These are phyloP conservation scores for Phylloboletellus chloephorus DNA, from an alignment of 1,284 basidiomycete species.

Conservation along the genomic window DNA sequence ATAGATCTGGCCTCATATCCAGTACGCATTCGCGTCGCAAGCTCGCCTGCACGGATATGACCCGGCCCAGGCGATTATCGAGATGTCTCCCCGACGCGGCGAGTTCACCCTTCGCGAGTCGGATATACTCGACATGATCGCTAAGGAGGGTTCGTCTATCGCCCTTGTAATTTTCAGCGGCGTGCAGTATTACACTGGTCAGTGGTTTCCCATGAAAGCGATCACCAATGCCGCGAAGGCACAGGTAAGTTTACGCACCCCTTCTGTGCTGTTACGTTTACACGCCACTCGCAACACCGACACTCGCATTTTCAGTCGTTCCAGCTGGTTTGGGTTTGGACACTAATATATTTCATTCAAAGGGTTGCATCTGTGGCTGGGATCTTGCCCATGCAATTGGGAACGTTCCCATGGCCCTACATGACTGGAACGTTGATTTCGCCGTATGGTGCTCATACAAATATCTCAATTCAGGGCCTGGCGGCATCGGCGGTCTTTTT, in stretches of 20 bases:
- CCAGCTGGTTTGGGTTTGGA: slow-evolving; percentile 2
- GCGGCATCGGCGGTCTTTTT: slow-evolving; percentile 91
- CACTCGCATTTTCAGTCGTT: slow-evolving; percentile 7
- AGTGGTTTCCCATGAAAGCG: slow-evolving; percentile 82
- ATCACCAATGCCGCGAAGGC: slow-evolving; percentile 84
- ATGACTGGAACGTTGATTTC: slow-evolving; percentile 95
- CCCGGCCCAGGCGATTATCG: slow-evolving; percentile 70
- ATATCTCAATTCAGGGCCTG: slow-evolving; percentile 95
- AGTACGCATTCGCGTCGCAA: slow-evolving; percentile 96
- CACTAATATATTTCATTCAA: slow-evolving; percentile 20
- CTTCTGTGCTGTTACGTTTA: slow-evolving; percentile 28
- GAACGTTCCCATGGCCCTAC: slow-evolving; percentile 85
- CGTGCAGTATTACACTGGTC: slow-evolving; percentile 97
- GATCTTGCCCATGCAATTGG: slow-evolving; percentile 95
- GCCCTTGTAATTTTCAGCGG: slow-evolving; percentile 88
- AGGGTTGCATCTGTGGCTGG: slow-evolving; percentile 92
- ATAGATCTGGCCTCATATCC: slow-evolving; percentile 8
- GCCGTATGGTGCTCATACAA: slow-evolving; percentile 99
- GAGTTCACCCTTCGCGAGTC: slow-evolving; percentile 86
- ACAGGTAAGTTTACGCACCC: slow-evolving; percentile 45
- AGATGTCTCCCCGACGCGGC: slow-evolving; percentile 73
- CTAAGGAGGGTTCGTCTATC: slow-evolving; percentile 68
- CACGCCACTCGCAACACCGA: slow-evolving; percentile 7
- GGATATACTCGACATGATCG: slow-evolving; percentile 81
- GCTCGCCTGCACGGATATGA: slow-evolving; percentile 76